phyloP scores from a whole-genome alignment of 192 early-diverging fungal species.

The Backusella tarrabulga region DNA sequence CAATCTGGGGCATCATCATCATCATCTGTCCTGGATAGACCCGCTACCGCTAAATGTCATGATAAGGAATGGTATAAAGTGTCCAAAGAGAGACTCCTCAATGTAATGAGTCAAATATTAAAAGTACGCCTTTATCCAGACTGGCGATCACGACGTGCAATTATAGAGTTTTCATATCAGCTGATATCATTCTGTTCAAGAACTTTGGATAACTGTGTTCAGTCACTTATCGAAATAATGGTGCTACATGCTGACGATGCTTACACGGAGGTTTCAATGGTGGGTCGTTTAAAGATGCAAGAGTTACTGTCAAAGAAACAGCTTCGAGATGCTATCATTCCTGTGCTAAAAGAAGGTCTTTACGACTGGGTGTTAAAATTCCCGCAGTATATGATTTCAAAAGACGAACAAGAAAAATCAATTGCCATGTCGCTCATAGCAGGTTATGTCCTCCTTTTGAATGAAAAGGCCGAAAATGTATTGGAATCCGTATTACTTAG shows the following conservation, averaged over 20 bases:
- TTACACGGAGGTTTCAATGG: slow-evolving; percentile 30
- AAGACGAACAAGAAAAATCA: slow-evolving; percentile 34
- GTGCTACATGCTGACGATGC: slow-evolving; percentile 38
- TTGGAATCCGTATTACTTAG: slow-evolving; percentile 25
- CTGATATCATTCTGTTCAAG: slow-evolving; percentile 32
- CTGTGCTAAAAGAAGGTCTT: slow-evolving; percentile 39
- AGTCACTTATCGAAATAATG: slow-evolving; percentile 34
- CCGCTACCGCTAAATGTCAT: not conserved
- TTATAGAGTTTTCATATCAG: slow-evolving; percentile 34
- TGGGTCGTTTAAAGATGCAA: slow-evolving; percentile 17
- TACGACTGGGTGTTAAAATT: slow-evolving; percentile 30
- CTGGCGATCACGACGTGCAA: slow-evolving; percentile 31
- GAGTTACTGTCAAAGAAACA: not conserved
- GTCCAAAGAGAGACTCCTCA: slow-evolving; percentile 26
- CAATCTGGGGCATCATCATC: not conserved
- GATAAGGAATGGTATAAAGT: slow-evolving; percentile 30
- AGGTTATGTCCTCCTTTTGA: slow-evolving; percentile 33
- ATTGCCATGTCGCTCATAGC: slow-evolving; percentile 31
- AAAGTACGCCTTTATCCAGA: slow-evolving; percentile 36
- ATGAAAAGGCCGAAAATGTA: slow-evolving; percentile 26
- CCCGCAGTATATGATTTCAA: slow-evolving; percentile 33
- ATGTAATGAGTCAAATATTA: slow-evolving; percentile 24
- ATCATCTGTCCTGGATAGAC: not conserved
- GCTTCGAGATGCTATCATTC: slow-evolving; percentile 23
- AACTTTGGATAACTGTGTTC: slow-evolving; percentile 30